These are phyloP conservation scores for Rhododendron ovatum DNA, from an alignment of 148 eudicot genomes.

Conservation along the genomic window DNA sequence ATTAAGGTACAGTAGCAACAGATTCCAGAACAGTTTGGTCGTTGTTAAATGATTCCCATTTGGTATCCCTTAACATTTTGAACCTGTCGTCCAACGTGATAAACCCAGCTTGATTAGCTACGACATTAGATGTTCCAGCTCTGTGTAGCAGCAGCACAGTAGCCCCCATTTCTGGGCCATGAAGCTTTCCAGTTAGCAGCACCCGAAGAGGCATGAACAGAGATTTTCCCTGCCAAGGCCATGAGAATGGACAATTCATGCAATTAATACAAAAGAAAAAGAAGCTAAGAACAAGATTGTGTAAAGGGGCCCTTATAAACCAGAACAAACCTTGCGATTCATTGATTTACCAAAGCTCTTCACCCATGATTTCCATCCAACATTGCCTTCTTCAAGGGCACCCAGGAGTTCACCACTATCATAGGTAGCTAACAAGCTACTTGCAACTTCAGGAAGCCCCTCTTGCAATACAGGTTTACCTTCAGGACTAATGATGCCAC, in stretches of 20 bases:
- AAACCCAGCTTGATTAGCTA: conserved; percentile 54
- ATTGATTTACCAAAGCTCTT: conserved; percentile 76
- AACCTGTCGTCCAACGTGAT: conserved; percentile 64
- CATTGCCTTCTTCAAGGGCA: conserved; percentile 74
- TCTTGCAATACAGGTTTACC: conserved; percentile 70
- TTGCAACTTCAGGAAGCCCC: conserved; percentile 64
- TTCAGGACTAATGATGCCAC: conserved; percentile 55
- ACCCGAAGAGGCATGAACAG: conserved; percentile 94
- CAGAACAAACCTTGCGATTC: conserved; percentile 78
- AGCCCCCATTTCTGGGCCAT: conserved; percentile 89
- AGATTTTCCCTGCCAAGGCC: conserved; percentile 71
- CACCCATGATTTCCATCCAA: conserved; percentile 92
- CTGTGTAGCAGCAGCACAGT: conserved; percentile 52
- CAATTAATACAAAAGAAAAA: background rate
- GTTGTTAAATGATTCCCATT: conserved; percentile 58
- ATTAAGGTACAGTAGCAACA: conserved; percentile 24
- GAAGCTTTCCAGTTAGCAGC: conserved; percentile 80
- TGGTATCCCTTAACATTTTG: conserved; percentile 51
- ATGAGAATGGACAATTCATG: background rate
- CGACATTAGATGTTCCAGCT: conserved; percentile 48
- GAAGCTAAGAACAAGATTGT: background rate
- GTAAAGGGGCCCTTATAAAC: background rate
- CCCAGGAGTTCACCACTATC: conserved; percentile 65
- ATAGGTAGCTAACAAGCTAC: conserved; percentile 65
- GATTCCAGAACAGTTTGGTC: conserved; percentile 35